Evolutionary conservation across 768 basidiomycete species (phyloP).

Genomic region (Plicaturopsis crispa): DNA sequence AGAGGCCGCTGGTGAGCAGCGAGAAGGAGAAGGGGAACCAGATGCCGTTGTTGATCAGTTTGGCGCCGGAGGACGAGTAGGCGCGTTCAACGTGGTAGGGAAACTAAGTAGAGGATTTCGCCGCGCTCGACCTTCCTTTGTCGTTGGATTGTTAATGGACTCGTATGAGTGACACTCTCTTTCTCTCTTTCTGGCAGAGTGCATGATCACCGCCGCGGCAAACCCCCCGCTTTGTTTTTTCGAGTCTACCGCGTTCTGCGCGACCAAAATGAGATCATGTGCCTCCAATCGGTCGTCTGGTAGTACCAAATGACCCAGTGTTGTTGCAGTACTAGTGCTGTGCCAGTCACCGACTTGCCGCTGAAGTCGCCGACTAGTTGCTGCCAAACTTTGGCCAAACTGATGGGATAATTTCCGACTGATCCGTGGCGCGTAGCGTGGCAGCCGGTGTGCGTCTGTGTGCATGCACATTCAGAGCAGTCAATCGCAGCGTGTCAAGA

Average conservation of each 20-base stretch:
- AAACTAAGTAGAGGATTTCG: too few species aligned
- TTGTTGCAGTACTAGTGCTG: not conserved
- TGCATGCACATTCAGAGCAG: too few species aligned
- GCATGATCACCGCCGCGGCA: not conserved
- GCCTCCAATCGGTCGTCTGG: not conserved
- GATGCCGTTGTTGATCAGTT: constrained; percentile 34
- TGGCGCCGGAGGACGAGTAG: too few species aligned
- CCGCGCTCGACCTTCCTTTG: not conserved
- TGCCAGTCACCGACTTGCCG: not conserved
- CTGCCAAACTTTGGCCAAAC: too few species aligned
- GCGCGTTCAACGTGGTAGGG: too few species aligned
- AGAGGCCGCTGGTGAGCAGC: constrained; percentile 34
- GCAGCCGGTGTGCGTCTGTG: too few species aligned
- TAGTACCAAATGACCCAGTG: not conserved
- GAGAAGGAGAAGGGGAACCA: constrained; percentile 32
- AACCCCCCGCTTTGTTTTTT: not conserved
- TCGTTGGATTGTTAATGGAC: not conserved
- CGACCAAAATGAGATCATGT: not conserved
- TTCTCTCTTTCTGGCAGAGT: not conserved
- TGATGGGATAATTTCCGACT: too few species aligned
- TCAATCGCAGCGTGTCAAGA: too few species aligned
- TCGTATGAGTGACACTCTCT: not conserved
- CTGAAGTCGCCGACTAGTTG: too few species aligned
- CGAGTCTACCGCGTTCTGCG: not conserved
- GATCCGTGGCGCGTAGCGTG: too few species aligned